A percentile compares a stretch with the other conserved stretches of the same genome.
phyloP scores from a whole-genome alignment of 2,329 filamentous ascomycete species.

The Verticillium alfalfae region DNA sequence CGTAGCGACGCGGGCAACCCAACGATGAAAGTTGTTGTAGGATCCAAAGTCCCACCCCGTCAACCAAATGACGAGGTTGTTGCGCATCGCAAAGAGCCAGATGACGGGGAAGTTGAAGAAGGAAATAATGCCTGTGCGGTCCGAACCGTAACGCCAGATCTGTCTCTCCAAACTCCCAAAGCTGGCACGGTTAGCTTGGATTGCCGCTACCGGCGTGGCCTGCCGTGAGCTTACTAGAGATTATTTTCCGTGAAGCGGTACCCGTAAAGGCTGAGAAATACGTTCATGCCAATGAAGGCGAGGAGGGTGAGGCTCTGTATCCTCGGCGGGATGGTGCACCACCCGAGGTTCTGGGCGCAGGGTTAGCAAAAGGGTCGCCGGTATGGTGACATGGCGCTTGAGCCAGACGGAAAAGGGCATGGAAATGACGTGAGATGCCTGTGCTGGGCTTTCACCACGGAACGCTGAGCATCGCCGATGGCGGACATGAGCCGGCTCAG shows the following conservation, averaged over 20 bases:
- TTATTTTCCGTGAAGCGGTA: slow-evolving; percentile 31
- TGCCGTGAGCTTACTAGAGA: slow-evolving; percentile 26
- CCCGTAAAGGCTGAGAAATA: slow-evolving; percentile 26
- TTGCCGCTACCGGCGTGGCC: neutral
- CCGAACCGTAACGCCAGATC: slow-evolving; percentile 49
- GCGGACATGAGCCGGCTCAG: slow-evolving; percentile 18
- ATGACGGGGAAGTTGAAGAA: slow-evolving; percentile 59
- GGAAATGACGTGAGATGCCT: neutral
- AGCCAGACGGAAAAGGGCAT: slow-evolving; percentile 19
- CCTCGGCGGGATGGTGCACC: slow-evolving; percentile 36
- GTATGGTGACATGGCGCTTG: slow-evolving; percentile 25
- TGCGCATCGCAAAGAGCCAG: slow-evolving; percentile 63
- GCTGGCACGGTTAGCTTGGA: slow-evolving; percentile 14
- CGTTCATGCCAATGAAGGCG: slow-evolving; percentile 30
- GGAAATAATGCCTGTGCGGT: slow-evolving; percentile 59
- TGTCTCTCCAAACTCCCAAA: slow-evolving; percentile 27
- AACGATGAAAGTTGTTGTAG: slow-evolving; percentile 63
- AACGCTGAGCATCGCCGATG: slow-evolving; percentile 2
- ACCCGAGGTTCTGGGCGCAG: slow-evolving; percentile 36
- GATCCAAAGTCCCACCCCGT: slow-evolving; percentile 65
- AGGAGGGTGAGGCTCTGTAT: slow-evolving; percentile 34
- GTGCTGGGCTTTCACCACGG: neutral
- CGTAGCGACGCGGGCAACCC: slow-evolving; percentile 57
- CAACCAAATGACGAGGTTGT: slow-evolving; percentile 60
- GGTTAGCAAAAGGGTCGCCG: slow-evolving; percentile 36